A percentile compares a stretch with the other conserved stretches of the same genome.
Evolutionary conservation across 192 early-diverging fungal species (phyloP).

Genomic region (Rhizoclosmatium globosum): DNA sequence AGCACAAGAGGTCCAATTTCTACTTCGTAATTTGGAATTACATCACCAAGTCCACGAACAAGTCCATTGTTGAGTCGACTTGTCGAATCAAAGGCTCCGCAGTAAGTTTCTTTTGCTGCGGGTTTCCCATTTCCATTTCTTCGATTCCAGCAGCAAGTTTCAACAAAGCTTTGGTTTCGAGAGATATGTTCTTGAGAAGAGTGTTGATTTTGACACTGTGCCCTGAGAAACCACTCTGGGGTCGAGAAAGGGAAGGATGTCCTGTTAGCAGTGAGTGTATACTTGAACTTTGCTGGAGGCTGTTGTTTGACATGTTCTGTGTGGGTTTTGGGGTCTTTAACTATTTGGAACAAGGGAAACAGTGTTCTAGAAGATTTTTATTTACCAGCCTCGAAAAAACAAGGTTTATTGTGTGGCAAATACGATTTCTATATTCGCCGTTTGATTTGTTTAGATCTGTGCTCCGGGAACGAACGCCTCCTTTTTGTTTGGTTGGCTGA

Average conservation of each 20-base stretch:
- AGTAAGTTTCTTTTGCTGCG: neutral
- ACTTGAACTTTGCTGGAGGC: too few species aligned
- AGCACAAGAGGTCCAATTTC: slow-evolving; percentile 1
- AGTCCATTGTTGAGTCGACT: neutral
- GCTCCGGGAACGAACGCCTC: too few species aligned
- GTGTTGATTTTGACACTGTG: neutral
- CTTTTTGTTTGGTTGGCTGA: too few species aligned
- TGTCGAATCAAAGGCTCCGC: slow-evolving; percentile 4
- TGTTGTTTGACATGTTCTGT: too few species aligned
- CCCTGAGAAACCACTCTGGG: neutral
- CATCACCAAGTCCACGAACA: neutral
- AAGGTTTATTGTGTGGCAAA: too few species aligned
- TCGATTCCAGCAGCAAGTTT: neutral
- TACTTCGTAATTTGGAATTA: slow-evolving; percentile 2
- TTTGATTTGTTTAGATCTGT: too few species aligned
- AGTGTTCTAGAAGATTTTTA: too few species aligned
- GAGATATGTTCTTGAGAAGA: neutral
- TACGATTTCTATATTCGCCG: too few species aligned
- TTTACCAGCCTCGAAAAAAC: too few species aligned
- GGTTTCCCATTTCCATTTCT: neutral
- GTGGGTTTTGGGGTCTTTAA: too few species aligned
- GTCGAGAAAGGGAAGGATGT: neutral
- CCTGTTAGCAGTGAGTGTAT: too few species aligned
- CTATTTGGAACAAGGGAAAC: too few species aligned
- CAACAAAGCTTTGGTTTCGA: neutral